Evolutionary conservation across 805 yeast species (phyloP).

Genomic region (Candida manassasensis): DNA sequence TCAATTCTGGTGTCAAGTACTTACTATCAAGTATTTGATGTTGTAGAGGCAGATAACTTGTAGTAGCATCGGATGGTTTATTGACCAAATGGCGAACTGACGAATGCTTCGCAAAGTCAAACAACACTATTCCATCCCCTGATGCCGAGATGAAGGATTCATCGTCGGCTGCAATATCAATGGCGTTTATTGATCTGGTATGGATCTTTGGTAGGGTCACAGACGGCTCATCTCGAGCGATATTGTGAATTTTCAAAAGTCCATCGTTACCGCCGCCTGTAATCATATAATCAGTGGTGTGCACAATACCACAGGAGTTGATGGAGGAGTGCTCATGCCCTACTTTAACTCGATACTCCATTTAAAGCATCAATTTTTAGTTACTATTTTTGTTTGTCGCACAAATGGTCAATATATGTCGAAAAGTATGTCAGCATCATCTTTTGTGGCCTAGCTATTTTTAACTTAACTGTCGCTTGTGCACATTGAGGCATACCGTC

Average conservation of each 20-base stretch:
- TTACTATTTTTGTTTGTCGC: too few species aligned
- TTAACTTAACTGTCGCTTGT: too few species aligned
- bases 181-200: slow-evolving; percentile 14
- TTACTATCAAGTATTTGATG: slow-evolving; percentile 19
- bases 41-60: slow-evolving; percentile 4
- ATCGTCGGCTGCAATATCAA: slow-evolving; percentile 11
- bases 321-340: slow-evolving; percentile 16
- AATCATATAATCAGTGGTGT: slow-evolving; percentile 12
- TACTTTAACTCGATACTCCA: slow-evolving; percentile 6
- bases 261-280: slow-evolving; percentile 21
- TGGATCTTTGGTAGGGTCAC: slow-evolving; percentile 15
- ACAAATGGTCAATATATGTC: too few species aligned
- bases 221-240: slow-evolving; percentile 5
- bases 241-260: slow-evolving; percentile 13
- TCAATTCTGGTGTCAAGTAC: slow-evolving; percentile 15
- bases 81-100: slow-evolving; percentile 5
- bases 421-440: too few species aligned
- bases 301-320: slow-evolving; percentile 13
- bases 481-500: too few species aligned
- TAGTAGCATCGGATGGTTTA: neutral
- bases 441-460: too few species aligned
- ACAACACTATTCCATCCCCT: slow-evolving; percentile 13
- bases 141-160: slow-evolving; percentile 14
- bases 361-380: slow-evolving; percentile 2
- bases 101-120: slow-evolving; percentile 18